Evolutionary conservation across 768 basidiomycete species (phyloP).

Genomic region (Lactifluus rugatus): DNA sequence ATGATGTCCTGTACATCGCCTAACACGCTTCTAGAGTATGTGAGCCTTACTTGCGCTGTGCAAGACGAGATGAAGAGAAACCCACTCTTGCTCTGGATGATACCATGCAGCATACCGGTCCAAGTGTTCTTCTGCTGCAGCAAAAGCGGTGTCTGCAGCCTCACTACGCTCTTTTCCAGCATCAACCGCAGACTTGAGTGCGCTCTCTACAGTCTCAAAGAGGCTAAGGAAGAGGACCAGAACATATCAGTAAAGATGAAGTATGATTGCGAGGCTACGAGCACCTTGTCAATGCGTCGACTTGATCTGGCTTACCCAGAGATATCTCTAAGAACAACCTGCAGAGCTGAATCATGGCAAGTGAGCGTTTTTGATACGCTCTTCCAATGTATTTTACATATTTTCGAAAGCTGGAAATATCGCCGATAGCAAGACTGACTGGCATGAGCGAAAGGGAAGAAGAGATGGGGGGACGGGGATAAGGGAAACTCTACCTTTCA

Average conservation of each 20-base stretch:
- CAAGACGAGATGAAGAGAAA: background rate
- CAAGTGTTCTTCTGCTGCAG: slow-evolving; percentile 9
- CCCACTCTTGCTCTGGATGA: slow-evolving; percentile 11
- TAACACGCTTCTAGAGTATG: slow-evolving; percentile 3
- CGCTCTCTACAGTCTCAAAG: slow-evolving; percentile 11
- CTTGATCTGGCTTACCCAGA: slow-evolving; percentile 13
- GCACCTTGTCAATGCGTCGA: slow-evolving; percentile 13
- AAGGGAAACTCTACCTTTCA: slow-evolving; percentile 1
- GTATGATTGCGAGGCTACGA: background rate
- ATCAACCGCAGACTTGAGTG: slow-evolving; percentile 11
- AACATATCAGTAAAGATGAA: background rate
- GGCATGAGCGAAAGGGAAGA: background rate
- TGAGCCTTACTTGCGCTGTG: background rate
- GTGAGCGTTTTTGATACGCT: slow-evolving; percentile 15
- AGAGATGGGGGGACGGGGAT: background rate
- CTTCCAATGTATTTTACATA: slow-evolving; percentile 15
- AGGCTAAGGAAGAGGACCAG: background rate
- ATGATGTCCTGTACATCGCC: slow-evolving; percentile 15
- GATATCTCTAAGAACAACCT: slow-evolving; percentile 15
- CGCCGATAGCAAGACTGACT: slow-evolving; percentile 6
- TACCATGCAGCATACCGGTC: slow-evolving; percentile 8
- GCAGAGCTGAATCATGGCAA: slow-evolving; percentile 17
- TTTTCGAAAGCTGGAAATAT: slow-evolving; percentile 13
- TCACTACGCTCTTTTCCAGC: slow-evolving; percentile 11
- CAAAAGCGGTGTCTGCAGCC: slow-evolving; percentile 9